phyloP scores from a whole-genome alignment of 129 eudicot species.

The Scalesia atractyloides region DNA sequence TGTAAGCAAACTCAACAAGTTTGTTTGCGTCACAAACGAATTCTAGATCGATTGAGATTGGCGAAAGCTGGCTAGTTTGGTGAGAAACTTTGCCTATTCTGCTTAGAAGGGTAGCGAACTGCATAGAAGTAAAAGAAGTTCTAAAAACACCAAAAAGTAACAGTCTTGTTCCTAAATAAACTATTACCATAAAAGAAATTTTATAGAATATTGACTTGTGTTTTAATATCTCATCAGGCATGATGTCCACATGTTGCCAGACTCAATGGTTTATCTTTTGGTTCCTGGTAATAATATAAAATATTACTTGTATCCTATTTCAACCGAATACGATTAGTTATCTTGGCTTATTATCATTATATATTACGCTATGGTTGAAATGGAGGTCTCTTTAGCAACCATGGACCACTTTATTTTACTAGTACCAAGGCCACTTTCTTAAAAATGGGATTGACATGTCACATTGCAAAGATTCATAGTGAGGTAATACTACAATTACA shows the following conservation, averaged over 20 bases:
- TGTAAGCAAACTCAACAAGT: no score
- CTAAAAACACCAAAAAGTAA: no score
- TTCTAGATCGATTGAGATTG: no score
- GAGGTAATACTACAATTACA: conserved; percentile 56
- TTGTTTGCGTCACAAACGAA: no score
- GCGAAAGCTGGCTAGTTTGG: no score
- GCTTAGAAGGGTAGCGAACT: no score
- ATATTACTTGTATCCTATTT: neutral
- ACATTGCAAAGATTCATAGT: conserved; percentile 97
- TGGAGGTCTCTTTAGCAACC: conserved; percentile 99
- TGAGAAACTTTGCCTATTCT: no score
- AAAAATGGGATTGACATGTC: conserved; percentile 94
- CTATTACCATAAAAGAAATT: no score
- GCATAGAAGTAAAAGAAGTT: no score
- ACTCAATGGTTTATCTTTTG: conserved; percentile 80
- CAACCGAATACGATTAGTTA: neutral
- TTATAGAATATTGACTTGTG: conserved; percentile 1
- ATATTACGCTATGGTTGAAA: neutral
- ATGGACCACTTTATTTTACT: conserved; percentile 88
- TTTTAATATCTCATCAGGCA: conserved; percentile 56
- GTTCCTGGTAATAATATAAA: conserved; percentile 47
- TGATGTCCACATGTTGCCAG: conserved; percentile 83
- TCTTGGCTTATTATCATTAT: conserved; percentile 7
- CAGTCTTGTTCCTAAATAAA: no score
- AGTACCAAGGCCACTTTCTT: conserved; percentile 69